Conservation (phyloP, 768 basidiomycete species). For the Plicaturopsis crispa region DNA sequence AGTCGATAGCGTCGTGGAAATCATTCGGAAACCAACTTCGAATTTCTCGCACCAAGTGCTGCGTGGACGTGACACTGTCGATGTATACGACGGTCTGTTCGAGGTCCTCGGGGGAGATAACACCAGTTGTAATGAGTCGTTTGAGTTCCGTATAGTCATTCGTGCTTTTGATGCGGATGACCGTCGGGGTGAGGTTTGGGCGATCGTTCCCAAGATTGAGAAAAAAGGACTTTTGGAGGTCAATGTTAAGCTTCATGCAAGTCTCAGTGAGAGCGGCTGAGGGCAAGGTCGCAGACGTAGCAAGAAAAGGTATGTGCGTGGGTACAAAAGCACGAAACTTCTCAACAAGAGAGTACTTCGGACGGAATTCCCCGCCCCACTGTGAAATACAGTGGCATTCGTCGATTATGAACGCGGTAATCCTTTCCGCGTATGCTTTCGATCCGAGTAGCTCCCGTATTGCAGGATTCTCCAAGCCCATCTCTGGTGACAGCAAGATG, state of each 20-base stretch:
- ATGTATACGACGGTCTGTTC: constrained; percentile 10
- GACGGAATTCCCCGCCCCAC: constrained; percentile 28
- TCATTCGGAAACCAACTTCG: constrained; percentile 8
- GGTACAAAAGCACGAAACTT: constrained; percentile 23
- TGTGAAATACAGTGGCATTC: constrained; percentile 30
- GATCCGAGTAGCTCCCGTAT: constrained; percentile 20
- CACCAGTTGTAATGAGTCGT: neutral
- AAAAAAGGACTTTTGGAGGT: constrained; percentile 14
- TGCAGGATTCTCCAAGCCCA: constrained; percentile 24
- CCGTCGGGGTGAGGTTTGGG: constrained; percentile 23
- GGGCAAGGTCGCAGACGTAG: constrained; percentile 26
- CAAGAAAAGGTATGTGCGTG: constrained; percentile 18
- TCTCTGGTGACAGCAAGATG: constrained; percentile 30
- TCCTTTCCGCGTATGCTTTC: constrained; percentile 4
- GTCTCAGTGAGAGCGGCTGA: constrained; percentile 20
- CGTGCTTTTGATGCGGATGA: constrained; percentile 14
- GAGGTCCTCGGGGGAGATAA: constrained; percentile 2
- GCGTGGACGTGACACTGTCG: constrained; percentile 14
- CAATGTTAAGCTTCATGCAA: constrained; percentile 15
- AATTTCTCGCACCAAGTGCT: constrained; percentile 9
- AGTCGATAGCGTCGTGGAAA: constrained; percentile 13
- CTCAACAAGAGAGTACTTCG: constrained; percentile 17
- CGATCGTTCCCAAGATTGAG: constrained; percentile 31
- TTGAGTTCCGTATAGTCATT: constrained; percentile 16
- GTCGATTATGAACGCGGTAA: constrained; percentile 24